Evolutionary conservation across 352 stramenopile species (phyloP), one percentile per base, ranked within the genome.

Genomic region (Phytopythium sindhum): DNA sequence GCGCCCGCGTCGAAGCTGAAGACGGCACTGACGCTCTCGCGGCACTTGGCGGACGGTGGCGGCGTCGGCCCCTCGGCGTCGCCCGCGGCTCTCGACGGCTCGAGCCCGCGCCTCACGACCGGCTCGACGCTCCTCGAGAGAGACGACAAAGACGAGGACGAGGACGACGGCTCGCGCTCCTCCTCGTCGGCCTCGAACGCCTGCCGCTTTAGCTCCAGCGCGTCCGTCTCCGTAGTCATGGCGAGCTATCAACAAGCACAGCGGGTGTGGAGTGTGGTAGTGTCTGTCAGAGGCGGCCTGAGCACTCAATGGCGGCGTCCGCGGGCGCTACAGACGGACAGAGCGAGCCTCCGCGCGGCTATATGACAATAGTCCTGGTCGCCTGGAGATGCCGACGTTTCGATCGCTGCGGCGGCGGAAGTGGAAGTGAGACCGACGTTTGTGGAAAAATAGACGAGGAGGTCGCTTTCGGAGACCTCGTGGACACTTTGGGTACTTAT

Each of bases 21-120:
- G 8, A 84, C 75, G 14, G 76, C 78, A 61, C 70, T 82, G 31
- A 70, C 76, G 60, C 74, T 84, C 61, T 82, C 75, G 51, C 75
- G 81, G 54, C 61, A 74, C 58, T 88, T 88, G 67, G 88, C 71
- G 63, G 89, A 90, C 12, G 80, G 84, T 64, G 79, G 88, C 65
- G 79, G 88, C 66, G 72, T 78, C 51, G 73, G 66, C 24, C 56
- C 53, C 1, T 41, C 48, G 48, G 21, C 39, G 39, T 64, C 56
- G 26, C 26, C 54, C 39, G 45, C 23, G n/a, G 42, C 42, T 50
- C 35, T 44, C 15, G 52, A 19, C 52, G 29, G 17, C 21, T 15
- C 11, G 15, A 53, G 47, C 37, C 33, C 60, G 24, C 59, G 58
- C 21, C 31, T 39, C n/a, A 58, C 29, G 33, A 44, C 52, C 52